Evolutionary conservation across 495 filamentous ascomycete species (phyloP), one percentile per base, ranked within the genome.

Genomic region (Venustampulla echinocandica): DNA sequence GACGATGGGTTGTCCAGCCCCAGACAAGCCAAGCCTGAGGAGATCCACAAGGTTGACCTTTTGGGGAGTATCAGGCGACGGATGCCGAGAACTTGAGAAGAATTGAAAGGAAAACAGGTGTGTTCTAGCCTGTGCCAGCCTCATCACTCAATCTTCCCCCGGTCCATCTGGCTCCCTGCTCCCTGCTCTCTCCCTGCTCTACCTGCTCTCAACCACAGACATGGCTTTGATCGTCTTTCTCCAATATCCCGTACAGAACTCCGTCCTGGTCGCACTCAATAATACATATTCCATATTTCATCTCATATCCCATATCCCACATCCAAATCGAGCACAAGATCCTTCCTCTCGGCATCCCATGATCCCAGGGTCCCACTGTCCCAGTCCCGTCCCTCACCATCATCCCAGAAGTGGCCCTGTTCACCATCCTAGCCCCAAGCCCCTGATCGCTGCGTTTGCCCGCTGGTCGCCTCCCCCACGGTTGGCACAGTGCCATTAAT

Each of bases 381-480:
- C 27, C 7, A 34, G 17, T 24, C 35, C 19, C 24, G 2, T 10
- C 21, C 22, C 4, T 2, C 28, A 47, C 17, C 23, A 28, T 23
- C 20, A 39, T 30, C 2, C 34, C 43, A 14, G 15, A 28, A n/a
- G 3, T 6, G 40, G 22, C 40, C 18, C 18, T 15, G 18, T 42
- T 18, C 11, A 34, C 44, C 27, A 35, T 15, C 50, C 39, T 33
- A 39, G 32, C 24, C 11, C 33, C 24, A 41, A 15, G 42, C 10
- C 28, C 37, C 44, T 36, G 42, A 53, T 53, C 50, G 44, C 42
- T 53, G 50, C 44, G 19, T 39, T 37, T 41, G 27, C 41, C 17
- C 37, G 37, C 37, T 40, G 37, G 18, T 19, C 37, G 20, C 37
- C 27, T 13, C 44, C 44, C 50, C 50, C 49, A 46, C 35, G 23